Evolutionary conservation across 345 rosid genomes (phyloP).

Genomic region (Camelina neglecta): DNA sequence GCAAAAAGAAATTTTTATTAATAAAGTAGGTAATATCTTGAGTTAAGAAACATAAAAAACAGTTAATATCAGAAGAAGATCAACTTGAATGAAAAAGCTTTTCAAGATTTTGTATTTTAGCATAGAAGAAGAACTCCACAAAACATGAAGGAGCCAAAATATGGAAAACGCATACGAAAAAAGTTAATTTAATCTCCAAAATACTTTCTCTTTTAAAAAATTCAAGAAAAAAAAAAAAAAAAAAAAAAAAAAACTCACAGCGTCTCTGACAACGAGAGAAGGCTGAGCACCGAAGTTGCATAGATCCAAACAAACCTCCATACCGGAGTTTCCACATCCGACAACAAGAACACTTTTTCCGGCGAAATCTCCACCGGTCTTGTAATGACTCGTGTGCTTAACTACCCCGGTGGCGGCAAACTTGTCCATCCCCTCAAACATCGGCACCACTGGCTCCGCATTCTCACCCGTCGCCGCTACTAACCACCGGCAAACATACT

Average conservation of each 20-base stretch:
- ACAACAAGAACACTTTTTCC: constrained; percentile 83
- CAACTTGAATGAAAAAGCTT: constrained; percentile 13
- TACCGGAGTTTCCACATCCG: constrained; percentile 97
- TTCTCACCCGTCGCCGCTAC: constrained; percentile 96
- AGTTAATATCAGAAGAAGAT: constrained; percentile 20
- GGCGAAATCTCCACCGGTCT: constrained; percentile 66
- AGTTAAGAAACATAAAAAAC: background rate
- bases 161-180: constrained; percentile 26
- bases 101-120: constrained; percentile 31
- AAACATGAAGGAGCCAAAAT: constrained; percentile 35
- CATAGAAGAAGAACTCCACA: constrained; percentile 32
- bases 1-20: constrained; percentile 1
- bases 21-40: constrained; percentile 27
- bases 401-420: constrained; percentile 56
- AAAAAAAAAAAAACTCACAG: constrained; percentile 53
- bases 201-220: background rate
- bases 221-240: constrained; percentile 7
- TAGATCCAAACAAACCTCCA: constrained; percentile 98
- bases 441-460: constrained; percentile 79
- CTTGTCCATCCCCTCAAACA: constrained; percentile 66
- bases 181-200: constrained; percentile 13
- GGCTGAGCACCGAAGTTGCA: constrained; percentile 75
- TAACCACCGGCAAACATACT: constrained; percentile 70
- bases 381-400: constrained; percentile 70
- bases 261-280: constrained; percentile 85